Evolutionary conservation across 192 early-diverging fungal species (phyloP).

Genomic region (Haplosporangium gracile): DNA sequence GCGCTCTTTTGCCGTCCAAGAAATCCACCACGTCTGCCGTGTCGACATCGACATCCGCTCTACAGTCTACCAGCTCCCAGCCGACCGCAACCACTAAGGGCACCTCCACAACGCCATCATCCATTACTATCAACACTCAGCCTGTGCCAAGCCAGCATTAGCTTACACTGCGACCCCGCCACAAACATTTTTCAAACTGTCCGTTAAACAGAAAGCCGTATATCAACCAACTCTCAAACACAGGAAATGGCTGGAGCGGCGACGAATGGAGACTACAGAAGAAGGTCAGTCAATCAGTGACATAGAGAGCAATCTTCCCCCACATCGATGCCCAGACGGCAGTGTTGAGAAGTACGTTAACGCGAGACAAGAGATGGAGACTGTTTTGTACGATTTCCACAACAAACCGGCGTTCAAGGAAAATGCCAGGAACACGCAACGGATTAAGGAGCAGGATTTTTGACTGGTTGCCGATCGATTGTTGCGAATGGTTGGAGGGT

Average conservation of each 20-base stretch:
- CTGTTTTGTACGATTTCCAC: neutral
- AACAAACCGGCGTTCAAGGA: neutral
- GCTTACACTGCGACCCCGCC: neutral
- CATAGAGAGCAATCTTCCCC: neutral
- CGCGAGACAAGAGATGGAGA: neutral
- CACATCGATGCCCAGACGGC: neutral
- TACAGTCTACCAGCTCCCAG: too few species aligned
- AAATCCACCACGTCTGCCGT: neutral
- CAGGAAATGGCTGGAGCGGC: neutral
- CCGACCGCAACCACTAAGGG: neutral
- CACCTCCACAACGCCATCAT: neutral
- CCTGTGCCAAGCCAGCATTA: neutral
- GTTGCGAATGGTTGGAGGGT: neutral
- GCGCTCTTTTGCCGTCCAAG: neutral
- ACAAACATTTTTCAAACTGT: neutral
- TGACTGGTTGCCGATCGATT: neutral
- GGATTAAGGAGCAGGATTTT: neutral
- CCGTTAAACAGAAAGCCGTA: neutral
- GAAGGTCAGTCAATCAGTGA: neutral
- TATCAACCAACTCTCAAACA: neutral
- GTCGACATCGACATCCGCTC: neutral
- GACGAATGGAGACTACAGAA: neutral
- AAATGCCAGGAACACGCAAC: neutral
- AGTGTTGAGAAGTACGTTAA: neutral
- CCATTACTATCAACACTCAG: neutral